phyloP scores from a whole-genome alignment of 106 monocot genomes.

The Vanilla planifolia region DNA sequence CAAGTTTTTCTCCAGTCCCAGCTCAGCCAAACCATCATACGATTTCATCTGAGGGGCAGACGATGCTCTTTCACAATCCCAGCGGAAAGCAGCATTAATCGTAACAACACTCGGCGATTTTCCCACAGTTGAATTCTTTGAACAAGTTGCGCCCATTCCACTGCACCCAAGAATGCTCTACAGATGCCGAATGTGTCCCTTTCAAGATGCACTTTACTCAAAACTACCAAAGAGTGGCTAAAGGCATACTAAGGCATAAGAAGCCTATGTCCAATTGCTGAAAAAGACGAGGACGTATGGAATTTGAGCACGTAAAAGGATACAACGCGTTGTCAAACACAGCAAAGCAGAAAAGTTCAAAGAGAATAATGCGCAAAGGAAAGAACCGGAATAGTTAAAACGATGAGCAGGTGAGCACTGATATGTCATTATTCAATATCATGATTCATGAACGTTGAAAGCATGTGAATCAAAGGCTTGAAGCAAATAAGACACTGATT shows the following conservation, averaged over 20 bases:
- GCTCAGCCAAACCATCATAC: neutral
- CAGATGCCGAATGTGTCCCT: neutral
- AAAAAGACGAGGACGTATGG: too few relatives aligned
- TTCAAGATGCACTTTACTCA: conserved; percentile 1
- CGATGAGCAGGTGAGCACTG: neutral
- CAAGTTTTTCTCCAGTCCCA: conserved; percentile 2
- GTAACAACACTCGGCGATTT: conserved; percentile 15
- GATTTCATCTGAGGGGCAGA: neutral
- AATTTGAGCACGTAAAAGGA: neutral
- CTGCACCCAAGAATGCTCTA: neutral
- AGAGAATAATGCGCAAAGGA: neutral
- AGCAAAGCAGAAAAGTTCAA: neutral
- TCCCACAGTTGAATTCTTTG: conserved; percentile 12
- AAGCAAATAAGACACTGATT: neutral
- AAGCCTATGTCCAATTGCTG: too few relatives aligned
- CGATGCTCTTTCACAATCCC: conserved; percentile 6
- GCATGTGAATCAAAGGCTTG: neutral
- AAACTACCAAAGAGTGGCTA: neutral
- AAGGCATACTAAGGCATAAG: neutral
- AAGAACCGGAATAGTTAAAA: neutral
- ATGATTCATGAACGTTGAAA: neutral
- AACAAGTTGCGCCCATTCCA: conserved; percentile 21
- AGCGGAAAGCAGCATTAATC: neutral
- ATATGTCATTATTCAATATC: neutral
- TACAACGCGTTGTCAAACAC: neutral